phyloP scores from a whole-genome alignment of 148 eudicot species.

The Silene uniflora region DNA sequence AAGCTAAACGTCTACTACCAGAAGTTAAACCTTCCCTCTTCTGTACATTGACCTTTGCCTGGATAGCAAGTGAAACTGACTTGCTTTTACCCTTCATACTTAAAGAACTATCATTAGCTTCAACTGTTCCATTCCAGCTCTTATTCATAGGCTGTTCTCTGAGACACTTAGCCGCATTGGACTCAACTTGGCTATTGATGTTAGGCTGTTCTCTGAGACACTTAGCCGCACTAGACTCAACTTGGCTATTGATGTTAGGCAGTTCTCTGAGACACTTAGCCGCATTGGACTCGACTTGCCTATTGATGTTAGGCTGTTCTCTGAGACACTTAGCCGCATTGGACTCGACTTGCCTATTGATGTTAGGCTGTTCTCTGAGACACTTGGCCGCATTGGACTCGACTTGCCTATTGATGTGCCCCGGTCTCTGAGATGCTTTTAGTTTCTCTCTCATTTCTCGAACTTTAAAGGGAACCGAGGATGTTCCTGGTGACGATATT shows the following conservation, averaged over 20 bases:
- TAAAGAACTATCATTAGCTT: slow-evolving; percentile 35
- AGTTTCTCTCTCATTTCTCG: slow-evolving; percentile 62
- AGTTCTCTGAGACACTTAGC: slow-evolving; percentile 57
- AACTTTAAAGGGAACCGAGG: slow-evolving; percentile 67
- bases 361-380: slow-evolving; percentile 47
- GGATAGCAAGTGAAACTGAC: slow-evolving; percentile 84
- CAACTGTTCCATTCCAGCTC: slow-evolving; percentile 30
- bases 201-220: slow-evolving; percentile 44
- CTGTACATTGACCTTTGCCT: slow-evolving; percentile 93
- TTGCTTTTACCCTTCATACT: slow-evolving; percentile 48
- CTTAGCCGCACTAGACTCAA: slow-evolving; percentile 55
- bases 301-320: slow-evolving; percentile 35
- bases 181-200: slow-evolving; percentile 39
- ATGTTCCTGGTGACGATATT: slow-evolving; percentile 46
- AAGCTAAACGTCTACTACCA: slow-evolving; percentile 31
- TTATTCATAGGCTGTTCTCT: slow-evolving; percentile 49
- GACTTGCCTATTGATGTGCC: slow-evolving; percentile 38
- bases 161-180: slow-evolving; percentile 53
- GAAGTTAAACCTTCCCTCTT: slow-evolving; percentile 62
- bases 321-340: slow-evolving; percentile 53
- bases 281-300: slow-evolving; percentile 42
- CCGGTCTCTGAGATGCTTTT: slow-evolving; percentile 46
- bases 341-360: slow-evolving; percentile 29
- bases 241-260: slow-evolving; percentile 11
- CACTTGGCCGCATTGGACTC: slow-evolving; percentile 59